Evolutionary conservation across 345 rosid genomes (phyloP).

Genomic region (Geranium brycei): DNA sequence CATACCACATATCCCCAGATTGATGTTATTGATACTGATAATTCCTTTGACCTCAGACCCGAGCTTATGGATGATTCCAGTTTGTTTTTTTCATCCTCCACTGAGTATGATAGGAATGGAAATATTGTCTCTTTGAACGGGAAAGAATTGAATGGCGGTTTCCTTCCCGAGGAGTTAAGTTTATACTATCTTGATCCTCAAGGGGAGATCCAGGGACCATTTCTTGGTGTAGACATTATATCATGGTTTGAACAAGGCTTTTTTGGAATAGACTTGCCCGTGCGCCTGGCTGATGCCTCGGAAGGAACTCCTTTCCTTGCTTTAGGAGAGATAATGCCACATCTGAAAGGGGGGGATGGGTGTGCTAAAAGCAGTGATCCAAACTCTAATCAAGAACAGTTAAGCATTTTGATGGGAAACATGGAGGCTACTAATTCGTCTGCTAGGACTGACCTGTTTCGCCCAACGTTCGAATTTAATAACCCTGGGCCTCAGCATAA

Average conservation of each 20-base stretch:
- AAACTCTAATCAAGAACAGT: constrained; percentile 24
- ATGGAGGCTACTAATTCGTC: constrained; percentile 28
- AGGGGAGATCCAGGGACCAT: constrained; percentile 77
- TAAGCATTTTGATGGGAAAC: constrained; percentile 25
- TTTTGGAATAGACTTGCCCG: constrained; percentile 73
- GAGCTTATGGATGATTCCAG: constrained; percentile 38
- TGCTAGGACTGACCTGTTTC: constrained; percentile 11
- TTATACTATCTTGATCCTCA: constrained; percentile 82
- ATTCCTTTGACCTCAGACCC: constrained; percentile 18
- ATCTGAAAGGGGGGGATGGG: constrained; percentile 25
- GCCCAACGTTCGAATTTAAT: constrained; percentile 17
- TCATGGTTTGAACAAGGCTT: constrained; percentile 89
- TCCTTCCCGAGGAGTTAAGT: constrained; percentile 44
- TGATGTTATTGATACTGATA: constrained; percentile 2
- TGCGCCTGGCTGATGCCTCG: constrained; percentile 59
- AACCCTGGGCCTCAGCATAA: constrained; percentile 24
- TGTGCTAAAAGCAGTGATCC: constrained; percentile 13
- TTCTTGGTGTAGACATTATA: constrained; percentile 60
- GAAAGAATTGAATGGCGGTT: constrained; percentile 16
- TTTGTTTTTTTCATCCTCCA: constrained; percentile 24
- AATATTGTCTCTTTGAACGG: constrained; percentile 8
- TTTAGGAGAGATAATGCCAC: constrained; percentile 57
- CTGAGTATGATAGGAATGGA: constrained; percentile 17
- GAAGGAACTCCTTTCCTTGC: constrained; percentile 61
- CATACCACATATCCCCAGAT: neutral